phyloP scores from a whole-genome alignment of 805 yeast species.

The Trichomonascus vanleenenianus region DNA sequence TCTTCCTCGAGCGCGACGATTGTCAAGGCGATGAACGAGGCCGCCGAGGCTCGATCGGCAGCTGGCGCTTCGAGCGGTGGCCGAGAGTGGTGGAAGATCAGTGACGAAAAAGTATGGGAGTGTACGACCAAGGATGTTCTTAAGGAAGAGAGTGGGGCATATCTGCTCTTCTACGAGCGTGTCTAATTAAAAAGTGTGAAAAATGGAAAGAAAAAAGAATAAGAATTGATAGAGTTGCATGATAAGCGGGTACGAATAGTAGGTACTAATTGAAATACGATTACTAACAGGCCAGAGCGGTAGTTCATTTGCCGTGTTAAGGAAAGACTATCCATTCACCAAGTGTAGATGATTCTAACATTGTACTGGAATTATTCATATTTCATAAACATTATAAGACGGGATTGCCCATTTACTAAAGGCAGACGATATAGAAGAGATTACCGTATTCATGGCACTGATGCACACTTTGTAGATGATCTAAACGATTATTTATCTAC shows the following conservation, averaged over 20 bases:
- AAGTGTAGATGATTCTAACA: too few relatives aligned
- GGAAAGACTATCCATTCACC: neutral
- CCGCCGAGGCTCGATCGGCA: neutral
- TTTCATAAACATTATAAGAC: too few relatives aligned
- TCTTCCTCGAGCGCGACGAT: neutral
- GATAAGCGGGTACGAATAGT: neutral
- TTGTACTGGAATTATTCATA: too few relatives aligned
- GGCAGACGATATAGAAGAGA: too few relatives aligned
- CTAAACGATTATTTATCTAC: too few relatives aligned
- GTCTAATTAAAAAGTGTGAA: neutral
- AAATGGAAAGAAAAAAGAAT: constrained; percentile 1
- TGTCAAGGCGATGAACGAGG: neutral
- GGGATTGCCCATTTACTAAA: too few relatives aligned
- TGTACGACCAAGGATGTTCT: constrained; percentile 50
- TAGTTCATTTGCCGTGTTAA: neutral
- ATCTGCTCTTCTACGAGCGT: constrained; percentile 76
- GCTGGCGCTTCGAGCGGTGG: constrained; percentile 9
- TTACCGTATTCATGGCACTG: too few relatives aligned
- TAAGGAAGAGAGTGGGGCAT: constrained; percentile 66
- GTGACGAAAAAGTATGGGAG: constrained; percentile 68
- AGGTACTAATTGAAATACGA: neutral
- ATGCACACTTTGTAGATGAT: too few relatives aligned
- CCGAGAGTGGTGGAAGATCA: constrained; percentile 62
- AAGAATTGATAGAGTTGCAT: neutral
- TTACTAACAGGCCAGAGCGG: neutral